Evolutionary conservation across 2,329 filamentous ascomycete genomes (phyloP), one percentile per base, ranked within the genome.

Genomic region (Diaporthe sp.): DNA sequence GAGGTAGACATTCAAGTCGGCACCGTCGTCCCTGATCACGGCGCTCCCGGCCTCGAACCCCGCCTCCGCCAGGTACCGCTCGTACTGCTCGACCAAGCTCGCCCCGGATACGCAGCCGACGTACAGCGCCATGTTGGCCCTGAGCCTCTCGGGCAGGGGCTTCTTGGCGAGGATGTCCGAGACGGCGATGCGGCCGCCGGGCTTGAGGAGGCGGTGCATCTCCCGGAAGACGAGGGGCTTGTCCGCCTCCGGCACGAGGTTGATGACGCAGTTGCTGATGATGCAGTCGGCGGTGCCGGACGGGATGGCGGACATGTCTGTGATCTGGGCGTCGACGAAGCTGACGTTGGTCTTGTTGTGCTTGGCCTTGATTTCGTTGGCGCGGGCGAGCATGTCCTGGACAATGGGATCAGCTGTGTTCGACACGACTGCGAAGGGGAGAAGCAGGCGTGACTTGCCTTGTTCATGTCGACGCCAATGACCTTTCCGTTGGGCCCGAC

Each of bases 191-290:
- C 91, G 82, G 0, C 91, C 91, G 4, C 89, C 88, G 0, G 88
- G 86, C 77, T 88, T 90, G 2, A 93, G 83, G 0, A 93, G 77
- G 1, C 91, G 87, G 74, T 85, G 85, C 79, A 92, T 91, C 80
- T 93, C 91, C 0, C 82, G 78, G 76, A 93, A 93, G 0, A 88
- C 90, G 0, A 83, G 76, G 8, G 83, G 85, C 79, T 92, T 92
- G 13, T 92, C 88, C 0, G 76, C 74, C 12, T 82, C 80, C 0
- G 89, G 89, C 1, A 92, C 88, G 0, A 92, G 87, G 77, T 92
- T 92, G 75, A 92, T 82, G 37, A 92, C 90, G 75, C 91, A 93
- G 82, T 93, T 93, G 77, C 87, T 90, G 77, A 92, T 91, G 74
- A 93, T 87, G 78, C 88, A 89, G 81, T 92, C 86, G 25, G 86